Base-by-base conservation (phyloP, 495 filamentous ascomycete species). In the Lasiosphaeria hispida region DNA sequence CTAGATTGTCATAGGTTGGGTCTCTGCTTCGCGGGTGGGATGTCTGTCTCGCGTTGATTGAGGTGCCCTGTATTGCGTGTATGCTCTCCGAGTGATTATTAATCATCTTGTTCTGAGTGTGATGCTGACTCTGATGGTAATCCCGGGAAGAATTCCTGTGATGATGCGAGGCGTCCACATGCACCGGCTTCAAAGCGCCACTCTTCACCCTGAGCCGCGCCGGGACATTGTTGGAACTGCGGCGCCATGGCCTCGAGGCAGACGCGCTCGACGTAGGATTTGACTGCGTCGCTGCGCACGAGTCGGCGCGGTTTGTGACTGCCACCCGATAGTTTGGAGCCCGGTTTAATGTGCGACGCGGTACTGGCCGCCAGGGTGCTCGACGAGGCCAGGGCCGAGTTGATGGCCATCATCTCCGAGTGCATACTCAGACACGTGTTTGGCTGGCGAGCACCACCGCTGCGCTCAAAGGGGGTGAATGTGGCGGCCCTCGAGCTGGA, bases 401-500 rank as follows among this genome's bases (percentile, higher is more conserved):
- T 69, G 58, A 82, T 77, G 7, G 80, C 78, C 79, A 81, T 81
- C 76, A 81, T 83, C 71, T 81, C 78, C 33, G 75, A 75, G 55
- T 83, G 79, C 77, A 81, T 79, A 19, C 69, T 76, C 18, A 83
- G 62, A 18, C 76, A 75, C 15, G 53, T 66, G 57, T 77, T 78
- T 13, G 69, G 45, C 3, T 41, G 38, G 48, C 55, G 60, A 45
- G 59, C 63, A 23, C 42, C 55, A 33, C 62, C 57, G 34, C 41
- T 55, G 14, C 39, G 36, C 49, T 62, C 54, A 34, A 58, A 54
- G 4, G 55, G 60, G 3, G 48, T 44, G 35, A 54, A 58, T 9
- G 48, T 53, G 39, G n/a, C 10, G 0, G 17, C n/a, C 8, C 9
- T 52, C 23, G 48, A 7, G 30, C 5, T 4, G 10, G 48, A 10